Evolutionary conservation across 2,329 filamentous ascomycete species (phyloP).

Genomic region (Apiospora marii): DNA sequence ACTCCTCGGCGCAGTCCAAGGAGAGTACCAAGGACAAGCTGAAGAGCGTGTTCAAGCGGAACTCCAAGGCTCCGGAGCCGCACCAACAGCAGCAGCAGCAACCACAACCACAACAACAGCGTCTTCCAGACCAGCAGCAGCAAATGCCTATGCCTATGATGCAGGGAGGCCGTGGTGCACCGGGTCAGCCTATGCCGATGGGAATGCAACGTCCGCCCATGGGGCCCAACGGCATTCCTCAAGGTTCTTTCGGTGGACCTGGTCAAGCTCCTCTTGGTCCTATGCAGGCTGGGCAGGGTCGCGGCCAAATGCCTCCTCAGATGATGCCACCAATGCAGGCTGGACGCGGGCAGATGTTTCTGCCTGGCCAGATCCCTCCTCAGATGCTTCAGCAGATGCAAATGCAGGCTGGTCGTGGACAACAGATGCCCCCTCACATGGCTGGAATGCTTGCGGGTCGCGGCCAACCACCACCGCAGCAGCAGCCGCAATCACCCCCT

Average conservation of each 20-base stretch:
- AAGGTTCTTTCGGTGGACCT: slow-evolving; percentile 28
- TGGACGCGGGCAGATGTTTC: slow-evolving; percentile 30
- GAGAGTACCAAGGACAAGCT: slow-evolving; percentile 41
- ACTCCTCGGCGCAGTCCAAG: slow-evolving; percentile 30
- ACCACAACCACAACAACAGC: slow-evolving; percentile 28
- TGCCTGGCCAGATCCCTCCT: slow-evolving; percentile 24
- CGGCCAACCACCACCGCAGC: slow-evolving; percentile 6
- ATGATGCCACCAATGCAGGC: slow-evolving; percentile 32
- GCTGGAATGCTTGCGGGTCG: slow-evolving; percentile 7
- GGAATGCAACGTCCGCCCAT: slow-evolving; percentile 21
- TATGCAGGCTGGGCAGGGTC: slow-evolving; percentile 26
- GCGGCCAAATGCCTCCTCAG: slow-evolving; percentile 32
- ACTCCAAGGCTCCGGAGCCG: slow-evolving; percentile 32
- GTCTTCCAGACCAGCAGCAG: not conserved
- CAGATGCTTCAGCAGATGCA: slow-evolving; percentile 33
- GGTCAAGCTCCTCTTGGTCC: not conserved
- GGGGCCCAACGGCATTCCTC: slow-evolving; percentile 27
- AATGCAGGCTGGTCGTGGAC: slow-evolving; percentile 29
- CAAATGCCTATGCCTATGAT: not conserved
- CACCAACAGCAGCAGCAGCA: slow-evolving; percentile 23
- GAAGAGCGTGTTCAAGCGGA: slow-evolving; percentile 40
- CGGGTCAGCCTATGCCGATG: slow-evolving; percentile 28
- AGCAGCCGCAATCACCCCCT: not conserved
- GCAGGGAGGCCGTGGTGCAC: slow-evolving; percentile 10
- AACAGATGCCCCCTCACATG: slow-evolving; percentile 29